Evolutionary conservation across 164 flowering plant genomes (phyloP).

Genomic region (Platanus orientalis): DNA sequence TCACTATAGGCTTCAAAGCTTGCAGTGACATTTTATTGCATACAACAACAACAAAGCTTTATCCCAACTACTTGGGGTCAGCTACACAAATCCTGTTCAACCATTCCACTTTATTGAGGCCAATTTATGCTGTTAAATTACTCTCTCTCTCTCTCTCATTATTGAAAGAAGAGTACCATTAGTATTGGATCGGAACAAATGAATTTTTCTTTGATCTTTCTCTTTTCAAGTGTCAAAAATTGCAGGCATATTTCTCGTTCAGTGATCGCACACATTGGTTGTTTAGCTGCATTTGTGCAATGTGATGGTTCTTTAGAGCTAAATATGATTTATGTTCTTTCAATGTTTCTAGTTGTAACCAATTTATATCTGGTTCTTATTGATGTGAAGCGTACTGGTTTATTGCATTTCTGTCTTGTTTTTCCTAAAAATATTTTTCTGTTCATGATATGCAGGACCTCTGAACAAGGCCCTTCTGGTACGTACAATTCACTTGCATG

Average conservation of each 20-base stretch:
- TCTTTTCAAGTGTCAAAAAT: too few relatives aligned
- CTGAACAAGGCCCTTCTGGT: conserved; percentile 38
- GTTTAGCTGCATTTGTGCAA: background rate
- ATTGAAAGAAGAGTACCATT: too few relatives aligned
- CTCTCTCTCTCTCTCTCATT: too few relatives aligned
- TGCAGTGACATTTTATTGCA: too few relatives aligned
- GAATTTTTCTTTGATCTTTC: too few relatives aligned
- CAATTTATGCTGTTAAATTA: too few relatives aligned
- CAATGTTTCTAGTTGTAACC: background rate
- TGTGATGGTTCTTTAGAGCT: background rate
- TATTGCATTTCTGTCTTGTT: background rate
- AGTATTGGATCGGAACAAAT: too few relatives aligned
- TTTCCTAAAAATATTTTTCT: conserved; percentile 9
- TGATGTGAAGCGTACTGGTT: background rate
- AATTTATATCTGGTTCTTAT: background rate
- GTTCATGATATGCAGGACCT: conserved; percentile 30
- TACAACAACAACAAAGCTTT: too few relatives aligned
- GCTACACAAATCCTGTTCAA: too few relatives aligned
- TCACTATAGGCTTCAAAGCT: too few relatives aligned
- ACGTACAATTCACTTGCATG: conserved; percentile 2
- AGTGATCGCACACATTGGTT: background rate
- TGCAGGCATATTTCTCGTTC: background rate
- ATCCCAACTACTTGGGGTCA: too few relatives aligned
- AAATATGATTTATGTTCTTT: background rate
- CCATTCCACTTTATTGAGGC: too few relatives aligned